phyloP scores from a whole-genome alignment of 495 filamentous ascomycete genomes.

The Tricharina praecox region DNA sequence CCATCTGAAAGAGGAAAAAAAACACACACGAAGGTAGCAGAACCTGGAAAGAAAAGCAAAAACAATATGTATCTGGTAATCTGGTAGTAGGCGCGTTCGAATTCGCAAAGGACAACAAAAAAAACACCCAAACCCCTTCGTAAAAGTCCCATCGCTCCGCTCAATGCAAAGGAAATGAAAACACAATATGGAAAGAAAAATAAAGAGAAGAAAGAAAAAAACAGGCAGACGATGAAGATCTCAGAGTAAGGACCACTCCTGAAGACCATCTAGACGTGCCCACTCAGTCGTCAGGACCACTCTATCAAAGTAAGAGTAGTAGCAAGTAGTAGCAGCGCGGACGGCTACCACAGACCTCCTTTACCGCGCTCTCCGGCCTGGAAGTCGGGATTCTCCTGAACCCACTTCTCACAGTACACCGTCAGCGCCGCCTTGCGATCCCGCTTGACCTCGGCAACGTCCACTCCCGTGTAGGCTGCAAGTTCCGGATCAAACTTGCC shows the following conservation, averaged over 20 bases:
- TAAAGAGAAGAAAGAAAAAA: too few species aligned
- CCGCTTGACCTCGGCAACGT: slow-evolving; percentile 13
- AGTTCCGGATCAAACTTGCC: slow-evolving; percentile 24
- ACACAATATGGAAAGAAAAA: too few species aligned
- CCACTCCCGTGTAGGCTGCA: slow-evolving; percentile 14
- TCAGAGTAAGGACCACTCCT: not conserved
- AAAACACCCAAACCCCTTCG: not conserved
- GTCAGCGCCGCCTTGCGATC: slow-evolving; percentile 18
- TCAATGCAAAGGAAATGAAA: not conserved
- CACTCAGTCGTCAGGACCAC: too few species aligned
- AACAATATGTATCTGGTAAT: too few species aligned
- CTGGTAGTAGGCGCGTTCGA: too few species aligned
- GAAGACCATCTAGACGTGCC: not conserved
- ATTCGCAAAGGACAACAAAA: not conserved
- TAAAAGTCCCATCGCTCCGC: not conserved
- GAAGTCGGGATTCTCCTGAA: slow-evolving; percentile 23
- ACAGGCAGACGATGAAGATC: too few species aligned
- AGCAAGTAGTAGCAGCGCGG: not conserved
- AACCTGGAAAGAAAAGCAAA: too few species aligned
- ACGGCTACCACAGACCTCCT: slow-evolving; percentile 25
- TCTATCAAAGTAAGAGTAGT: not conserved
- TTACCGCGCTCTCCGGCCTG: slow-evolving; percentile 21
- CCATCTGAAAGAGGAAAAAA: too few species aligned
- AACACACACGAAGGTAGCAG: too few species aligned
- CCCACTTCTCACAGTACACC: slow-evolving; percentile 24